A percentile compares a stretch with the other conserved stretches of the same genome.
phyloP scores from a whole-genome alignment of 345 rosid species.

The Lumnitzera littorea region DNA sequence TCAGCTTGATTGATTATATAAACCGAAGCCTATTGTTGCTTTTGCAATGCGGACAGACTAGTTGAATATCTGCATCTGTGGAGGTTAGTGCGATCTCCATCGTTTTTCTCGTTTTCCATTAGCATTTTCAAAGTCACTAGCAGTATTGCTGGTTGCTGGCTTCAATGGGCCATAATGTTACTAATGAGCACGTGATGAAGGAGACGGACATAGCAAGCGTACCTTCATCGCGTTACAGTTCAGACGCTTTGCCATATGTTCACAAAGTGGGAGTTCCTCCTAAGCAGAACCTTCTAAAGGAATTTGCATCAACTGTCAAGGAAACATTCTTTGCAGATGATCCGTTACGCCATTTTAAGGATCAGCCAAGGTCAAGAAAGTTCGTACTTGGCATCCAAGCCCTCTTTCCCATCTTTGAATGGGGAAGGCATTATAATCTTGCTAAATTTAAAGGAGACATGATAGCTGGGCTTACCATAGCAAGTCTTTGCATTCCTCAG shows the following conservation, averaged over 20 bases:
- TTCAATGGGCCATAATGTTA: not conserved
- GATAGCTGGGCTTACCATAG: slow-evolving; percentile 45
- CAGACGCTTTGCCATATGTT: slow-evolving; percentile 3
- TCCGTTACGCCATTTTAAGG: slow-evolving; percentile 36
- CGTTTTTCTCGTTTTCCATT: too few species aligned
- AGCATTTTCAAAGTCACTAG: too few species aligned
- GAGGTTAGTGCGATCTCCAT: not conserved
- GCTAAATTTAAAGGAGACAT: slow-evolving; percentile 30
- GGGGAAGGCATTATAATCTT: slow-evolving; percentile 35
- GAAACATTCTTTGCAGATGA: slow-evolving; percentile 50
- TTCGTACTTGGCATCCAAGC: slow-evolving; percentile 29
- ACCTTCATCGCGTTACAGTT: slow-evolving; percentile 3
- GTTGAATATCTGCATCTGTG: not conserved
- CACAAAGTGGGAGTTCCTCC: slow-evolving; percentile 30
- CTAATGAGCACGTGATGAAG: not conserved
- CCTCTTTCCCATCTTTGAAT: slow-evolving; percentile 36
- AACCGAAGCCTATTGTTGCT: not conserved
- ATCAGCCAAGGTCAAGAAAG: slow-evolving; percentile 25
- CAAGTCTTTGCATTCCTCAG: slow-evolving; percentile 55
- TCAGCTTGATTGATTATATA: too few species aligned
- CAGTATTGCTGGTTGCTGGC: not conserved
- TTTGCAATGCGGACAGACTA: not conserved
- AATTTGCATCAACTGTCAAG: slow-evolving; percentile 21
- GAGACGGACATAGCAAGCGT: not conserved
- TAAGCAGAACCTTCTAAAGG: slow-evolving; percentile 22